phyloP scores from a whole-genome alignment of 306 rosid species.

The Citrullus amarus region DNA sequence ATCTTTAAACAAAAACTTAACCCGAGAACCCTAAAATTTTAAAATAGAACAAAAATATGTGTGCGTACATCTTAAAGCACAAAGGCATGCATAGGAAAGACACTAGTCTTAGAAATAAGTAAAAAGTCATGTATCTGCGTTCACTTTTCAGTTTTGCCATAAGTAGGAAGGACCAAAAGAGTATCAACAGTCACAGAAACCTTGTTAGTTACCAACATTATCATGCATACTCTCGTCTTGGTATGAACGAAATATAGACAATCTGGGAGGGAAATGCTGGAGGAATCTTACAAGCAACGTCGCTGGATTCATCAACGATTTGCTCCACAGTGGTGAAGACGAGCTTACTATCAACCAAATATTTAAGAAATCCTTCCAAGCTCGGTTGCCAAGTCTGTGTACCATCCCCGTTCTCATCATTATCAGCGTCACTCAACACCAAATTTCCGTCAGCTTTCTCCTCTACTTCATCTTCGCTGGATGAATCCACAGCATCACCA shows the following conservation, averaged over 20 bases:
- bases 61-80: background rate
- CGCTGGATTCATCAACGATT: conserved; percentile 54
- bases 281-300: conserved; percentile 53
- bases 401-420: background rate
- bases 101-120: background rate
- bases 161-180: background rate
- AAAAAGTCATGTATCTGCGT: background rate
- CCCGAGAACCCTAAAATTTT: background rate
- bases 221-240: background rate
- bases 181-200: background rate
- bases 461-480: conserved; percentile 3
- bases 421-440: conserved; percentile 3
- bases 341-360: conserved; percentile 59
- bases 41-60: background rate
- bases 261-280: background rate
- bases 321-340: conserved; percentile 65
- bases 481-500: background rate
- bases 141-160: background rate
- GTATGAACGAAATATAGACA: background rate
- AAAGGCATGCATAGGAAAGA: background rate
- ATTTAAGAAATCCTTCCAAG: conserved; percentile 45
- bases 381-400: conserved; percentile 48
- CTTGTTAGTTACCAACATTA: background rate
- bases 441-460: background rate
- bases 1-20: background rate